Percentiles rank a stretch among this genome's conserved stretches.
Evolutionary conservation across 441 rosid species (phyloP).

Genomic region (Theobroma grandiflorum): DNA sequence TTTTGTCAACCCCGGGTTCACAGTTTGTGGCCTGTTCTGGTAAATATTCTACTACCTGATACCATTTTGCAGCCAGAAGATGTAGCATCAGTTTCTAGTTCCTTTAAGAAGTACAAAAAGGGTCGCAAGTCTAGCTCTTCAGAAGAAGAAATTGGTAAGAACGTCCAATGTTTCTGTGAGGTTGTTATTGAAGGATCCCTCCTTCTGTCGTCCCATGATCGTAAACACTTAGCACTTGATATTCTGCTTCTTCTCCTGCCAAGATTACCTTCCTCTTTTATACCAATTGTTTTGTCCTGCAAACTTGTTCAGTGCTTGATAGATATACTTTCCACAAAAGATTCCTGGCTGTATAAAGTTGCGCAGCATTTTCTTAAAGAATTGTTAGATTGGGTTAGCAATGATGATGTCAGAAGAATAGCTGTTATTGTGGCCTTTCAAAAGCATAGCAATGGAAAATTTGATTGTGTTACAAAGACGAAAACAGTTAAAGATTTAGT

Average conservation of each 20-base stretch:
- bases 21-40: constrained; percentile 80
- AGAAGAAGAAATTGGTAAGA: constrained; percentile 79
- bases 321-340: constrained; percentile 87
- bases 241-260: constrained; percentile 80
- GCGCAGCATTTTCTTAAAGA: constrained; percentile 81
- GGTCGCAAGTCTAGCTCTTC: constrained; percentile 74
- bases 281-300: constrained; percentile 67
- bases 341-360: constrained; percentile 93
- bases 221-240: constrained; percentile 91
- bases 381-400: constrained; percentile 74
- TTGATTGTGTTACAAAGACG: constrained; percentile 73
- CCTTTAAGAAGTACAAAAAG: constrained; percentile 84
- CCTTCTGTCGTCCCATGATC: constrained; percentile 89
- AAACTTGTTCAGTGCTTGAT: constrained; percentile 88
- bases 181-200: constrained; percentile 76
- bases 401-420: constrained; percentile 85
- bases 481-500: constrained; percentile 82
- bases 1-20: constrained; percentile 98
- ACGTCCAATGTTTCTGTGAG: constrained; percentile 63
- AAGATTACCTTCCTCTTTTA: constrained; percentile 76
- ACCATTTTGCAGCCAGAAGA: constrained; percentile 71
- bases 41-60: constrained; percentile 80
- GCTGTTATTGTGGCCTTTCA: constrained; percentile 83
- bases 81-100: constrained; percentile 58
- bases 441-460: constrained; percentile 91